A percentile compares a stretch with the other conserved stretches of the same genome.
Conservation (phyloP, 1,284 basidiomycete species). For the Sporisorium sorghi region DNA sequence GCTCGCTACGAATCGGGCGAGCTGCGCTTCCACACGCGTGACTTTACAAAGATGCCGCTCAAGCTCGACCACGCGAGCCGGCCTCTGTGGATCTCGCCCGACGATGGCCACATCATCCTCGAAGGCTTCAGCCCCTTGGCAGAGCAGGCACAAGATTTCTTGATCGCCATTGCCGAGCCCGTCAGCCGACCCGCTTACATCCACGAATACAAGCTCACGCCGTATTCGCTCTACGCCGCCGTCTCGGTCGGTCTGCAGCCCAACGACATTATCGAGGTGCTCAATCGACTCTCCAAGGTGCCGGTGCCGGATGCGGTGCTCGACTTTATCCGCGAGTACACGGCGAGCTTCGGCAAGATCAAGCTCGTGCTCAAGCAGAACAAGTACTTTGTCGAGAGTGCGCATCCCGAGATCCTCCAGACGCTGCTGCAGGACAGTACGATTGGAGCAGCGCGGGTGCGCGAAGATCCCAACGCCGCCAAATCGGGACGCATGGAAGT, state of each 20-base stretch:
- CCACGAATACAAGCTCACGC: conserved; percentile 98
- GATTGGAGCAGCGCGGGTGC: conserved; percentile 61
- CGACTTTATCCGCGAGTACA: conserved; percentile 67
- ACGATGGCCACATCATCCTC: conserved; percentile 67
- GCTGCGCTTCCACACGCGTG: conserved; percentile 79
- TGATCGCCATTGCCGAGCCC: conserved; percentile 97
- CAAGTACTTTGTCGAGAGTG: conserved; percentile 68
- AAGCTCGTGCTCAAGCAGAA: conserved; percentile 69
- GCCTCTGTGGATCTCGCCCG: conserved; percentile 68
- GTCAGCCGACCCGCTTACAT: conserved; percentile 98
- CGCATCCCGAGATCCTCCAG: conserved; percentile 65
- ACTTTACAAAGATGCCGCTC: conserved; percentile 65
- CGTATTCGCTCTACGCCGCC: conserved; percentile 96
- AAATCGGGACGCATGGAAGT: conserved; percentile 51
- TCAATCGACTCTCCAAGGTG: conserved; percentile 70
- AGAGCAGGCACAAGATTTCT: conserved; percentile 97
- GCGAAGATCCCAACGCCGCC: conserved; percentile 48
- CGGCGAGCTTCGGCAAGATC: conserved; percentile 68
- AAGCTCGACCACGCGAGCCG: conserved; percentile 66
- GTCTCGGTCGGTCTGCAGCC: conserved; percentile 98
- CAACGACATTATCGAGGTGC: conserved; percentile 95
- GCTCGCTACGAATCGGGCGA: conserved; percentile 41
- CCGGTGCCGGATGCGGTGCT: conserved; percentile 64
- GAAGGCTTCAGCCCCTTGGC: conserved; percentile 79
- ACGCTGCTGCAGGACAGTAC: conserved; percentile 65